These are phyloP conservation scores for Zopfochytrium polystomum DNA, from an alignment of 371 early-diverging fungal species.

Conservation along the genomic window DNA sequence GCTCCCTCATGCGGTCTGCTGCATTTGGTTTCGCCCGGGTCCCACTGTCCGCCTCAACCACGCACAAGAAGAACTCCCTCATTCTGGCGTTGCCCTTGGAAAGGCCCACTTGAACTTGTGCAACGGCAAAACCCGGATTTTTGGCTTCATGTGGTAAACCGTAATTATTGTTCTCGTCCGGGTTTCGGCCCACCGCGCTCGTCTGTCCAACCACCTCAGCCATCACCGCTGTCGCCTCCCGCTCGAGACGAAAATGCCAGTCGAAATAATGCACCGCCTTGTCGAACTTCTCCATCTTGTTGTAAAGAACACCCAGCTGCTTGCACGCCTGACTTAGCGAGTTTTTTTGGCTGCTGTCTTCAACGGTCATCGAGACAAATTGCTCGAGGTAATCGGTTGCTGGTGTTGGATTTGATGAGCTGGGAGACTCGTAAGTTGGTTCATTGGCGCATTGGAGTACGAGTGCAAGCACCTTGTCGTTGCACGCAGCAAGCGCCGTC, in stretches of 20 bases:
- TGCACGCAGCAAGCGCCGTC: constrained; percentile 39
- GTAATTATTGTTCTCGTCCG: not conserved
- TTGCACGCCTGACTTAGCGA: constrained; percentile 45
- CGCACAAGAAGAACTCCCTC: constrained; percentile 29
- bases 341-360: constrained; percentile 29
- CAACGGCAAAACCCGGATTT: constrained; percentile 25
- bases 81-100: constrained; percentile 43
- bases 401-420: constrained; percentile 32
- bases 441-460: constrained; percentile 11
- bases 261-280: constrained; percentile 42
- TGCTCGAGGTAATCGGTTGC: constrained; percentile 31
- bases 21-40: too few species aligned
- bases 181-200: not conserved
- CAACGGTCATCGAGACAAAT: constrained; percentile 31
- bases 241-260: constrained; percentile 34
- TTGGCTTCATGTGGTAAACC: not conserved
- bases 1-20: too few species aligned
- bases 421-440: constrained; percentile 10
- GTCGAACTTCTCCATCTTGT: constrained; percentile 37
- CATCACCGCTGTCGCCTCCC: constrained; percentile 17
- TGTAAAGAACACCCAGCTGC: constrained; percentile 44
- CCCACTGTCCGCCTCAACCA: too few species aligned
- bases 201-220: not conserved
- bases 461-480: constrained; percentile 42
- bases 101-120: constrained; percentile 42